A percentile compares a stretch with the other conserved stretches of the same genome.
Conservation (phyloP, 2,329 filamentous ascomycete species). For the Stagonosporopsis tanaceti region DNA sequence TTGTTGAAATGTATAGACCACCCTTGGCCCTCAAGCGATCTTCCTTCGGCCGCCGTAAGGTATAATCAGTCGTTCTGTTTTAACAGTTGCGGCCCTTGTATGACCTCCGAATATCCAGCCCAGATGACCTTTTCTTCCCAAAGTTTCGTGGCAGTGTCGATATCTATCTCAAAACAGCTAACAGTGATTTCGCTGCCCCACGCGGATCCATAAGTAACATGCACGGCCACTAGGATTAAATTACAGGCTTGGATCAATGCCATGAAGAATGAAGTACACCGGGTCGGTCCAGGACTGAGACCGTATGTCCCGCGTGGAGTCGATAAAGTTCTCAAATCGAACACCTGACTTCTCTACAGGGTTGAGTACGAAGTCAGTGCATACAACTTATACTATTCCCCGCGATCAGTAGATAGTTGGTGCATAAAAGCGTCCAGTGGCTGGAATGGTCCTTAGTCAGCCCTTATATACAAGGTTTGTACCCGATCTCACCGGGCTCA, state of each 20-base stretch:
- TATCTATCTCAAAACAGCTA: background rate
- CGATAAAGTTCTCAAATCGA: constrained; percentile 25
- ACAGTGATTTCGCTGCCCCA: background rate
- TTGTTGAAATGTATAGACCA: no score
- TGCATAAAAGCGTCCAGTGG: background rate
- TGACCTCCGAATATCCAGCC: no score
- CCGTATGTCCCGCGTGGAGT: constrained; percentile 18
- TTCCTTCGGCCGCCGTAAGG: no score
- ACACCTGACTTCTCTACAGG: constrained; percentile 51
- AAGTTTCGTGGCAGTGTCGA: background rate
- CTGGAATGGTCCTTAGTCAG: no score
- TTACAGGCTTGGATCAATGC: constrained; percentile 28
- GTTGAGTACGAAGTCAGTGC: constrained; percentile 32
- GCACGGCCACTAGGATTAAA: constrained; percentile 16
- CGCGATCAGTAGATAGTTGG: constrained; percentile 27
- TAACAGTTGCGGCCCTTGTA: no score
- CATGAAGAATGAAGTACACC: constrained; percentile 21
- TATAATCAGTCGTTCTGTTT: no score
- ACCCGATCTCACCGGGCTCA: constrained; percentile 39
- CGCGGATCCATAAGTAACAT: background rate
- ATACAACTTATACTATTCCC: constrained; percentile 29
- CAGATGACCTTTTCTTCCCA: no score
- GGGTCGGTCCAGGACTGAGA: constrained; percentile 23
- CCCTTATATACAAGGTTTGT: no score
- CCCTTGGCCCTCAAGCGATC: no score